These are phyloP conservation scores for Daldinia bambusicola DNA, from an alignment of 495 filamentous ascomycete species.

Conservation along the genomic window DNA sequence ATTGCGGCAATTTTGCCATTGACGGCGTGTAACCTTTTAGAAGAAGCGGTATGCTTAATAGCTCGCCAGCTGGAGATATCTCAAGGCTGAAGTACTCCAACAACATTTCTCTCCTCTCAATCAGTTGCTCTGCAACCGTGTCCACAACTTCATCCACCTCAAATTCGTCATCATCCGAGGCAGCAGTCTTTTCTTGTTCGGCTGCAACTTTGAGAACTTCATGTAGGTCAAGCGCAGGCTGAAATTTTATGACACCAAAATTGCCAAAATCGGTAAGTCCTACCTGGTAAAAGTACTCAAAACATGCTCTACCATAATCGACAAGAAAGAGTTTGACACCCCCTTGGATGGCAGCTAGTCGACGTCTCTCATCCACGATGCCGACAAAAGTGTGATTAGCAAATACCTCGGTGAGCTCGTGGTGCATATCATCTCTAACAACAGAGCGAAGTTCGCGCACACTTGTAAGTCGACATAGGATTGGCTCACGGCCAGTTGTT, in stretches of 20 bases:
- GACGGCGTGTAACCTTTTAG: slow-evolving; percentile 89
- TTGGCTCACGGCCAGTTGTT: slow-evolving; percentile 72
- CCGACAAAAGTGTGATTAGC: slow-evolving; percentile 94
- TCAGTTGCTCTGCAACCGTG: slow-evolving; percentile 67
- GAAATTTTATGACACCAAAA: slow-evolving; percentile 85
- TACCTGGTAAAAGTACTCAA: slow-evolving; percentile 96
- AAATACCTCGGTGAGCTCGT: slow-evolving; percentile 87
- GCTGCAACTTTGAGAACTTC: slow-evolving; percentile 79
- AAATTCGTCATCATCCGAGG: slow-evolving; percentile 62
- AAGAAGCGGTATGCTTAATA: slow-evolving; percentile 82
- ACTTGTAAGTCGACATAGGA: slow-evolving; percentile 75
- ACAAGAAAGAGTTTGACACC: slow-evolving; percentile 93
- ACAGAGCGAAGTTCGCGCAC: slow-evolving; percentile 81
- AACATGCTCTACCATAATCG: slow-evolving; percentile 89
- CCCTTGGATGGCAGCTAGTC: slow-evolving; percentile 90
- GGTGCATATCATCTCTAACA: slow-evolving; percentile 88
- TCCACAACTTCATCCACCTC: slow-evolving; percentile 74
- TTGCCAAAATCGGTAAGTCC: slow-evolving; percentile 97
- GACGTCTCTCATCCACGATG: slow-evolving; percentile 85
- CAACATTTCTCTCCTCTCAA: slow-evolving; percentile 85
- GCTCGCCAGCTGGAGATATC: slow-evolving; percentile 78
- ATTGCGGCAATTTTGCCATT: slow-evolving; percentile 86
- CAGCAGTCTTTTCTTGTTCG: slow-evolving; percentile 67
- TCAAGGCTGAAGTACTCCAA: slow-evolving; percentile 91
- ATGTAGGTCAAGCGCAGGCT: slow-evolving; percentile 75